Evolutionary conservation across 2,329 filamentous ascomycete species (phyloP), one percentile per base, ranked within the genome.

Genomic region (Herpotrichia juniperi): DNA sequence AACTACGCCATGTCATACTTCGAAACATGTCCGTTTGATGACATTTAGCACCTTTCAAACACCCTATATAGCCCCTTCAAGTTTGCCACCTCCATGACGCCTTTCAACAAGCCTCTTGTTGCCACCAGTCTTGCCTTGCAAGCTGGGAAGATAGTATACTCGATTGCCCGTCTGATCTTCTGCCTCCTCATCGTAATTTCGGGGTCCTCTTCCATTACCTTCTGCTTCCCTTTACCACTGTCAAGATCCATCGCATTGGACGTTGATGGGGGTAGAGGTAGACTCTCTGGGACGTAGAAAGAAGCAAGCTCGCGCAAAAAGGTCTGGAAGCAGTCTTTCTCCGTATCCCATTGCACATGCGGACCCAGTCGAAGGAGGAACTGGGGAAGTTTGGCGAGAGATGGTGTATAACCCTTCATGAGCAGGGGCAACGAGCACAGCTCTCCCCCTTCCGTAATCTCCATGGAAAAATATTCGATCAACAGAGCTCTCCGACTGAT

Each of bases 51-150:
- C 48, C 94, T 80, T 76, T 99, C 94, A 79, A 99, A 99, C 2
- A 97, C 93, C 40, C 90, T 81, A 74, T 99, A 99, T 51, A 99
- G 71, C 0, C 93, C 92, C 74, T 96, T 97, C 53, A 97, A 74
- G 76, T 96, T 91, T 1, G 94, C 93, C 43, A 96, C 86, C 74
- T 99, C 93, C 42, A 96, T 77, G 10, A 96, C 85, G 0, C 86
- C 89, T 45, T 87, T 85, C 75, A 96, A 84, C 64, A 97, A 76
- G 4, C 83, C 81, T 58, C 84, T 88, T 8, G 94, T 97, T 17
- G 91, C 93, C 50, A 97, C 85, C 42, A 99, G 75, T 51, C 92
- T 82, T 4, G 88, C 81, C 71, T 91, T 91, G 67, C 97, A 90
- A 0, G 92, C 91, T 0, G 94, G 94, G 62, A 99, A 97, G 50